Evolutionary conservation across 2,329 filamentous ascomycete species (phyloP), one percentile per base, ranked within the genome.

Genomic region (Sarocladiaceae sp.): DNA sequence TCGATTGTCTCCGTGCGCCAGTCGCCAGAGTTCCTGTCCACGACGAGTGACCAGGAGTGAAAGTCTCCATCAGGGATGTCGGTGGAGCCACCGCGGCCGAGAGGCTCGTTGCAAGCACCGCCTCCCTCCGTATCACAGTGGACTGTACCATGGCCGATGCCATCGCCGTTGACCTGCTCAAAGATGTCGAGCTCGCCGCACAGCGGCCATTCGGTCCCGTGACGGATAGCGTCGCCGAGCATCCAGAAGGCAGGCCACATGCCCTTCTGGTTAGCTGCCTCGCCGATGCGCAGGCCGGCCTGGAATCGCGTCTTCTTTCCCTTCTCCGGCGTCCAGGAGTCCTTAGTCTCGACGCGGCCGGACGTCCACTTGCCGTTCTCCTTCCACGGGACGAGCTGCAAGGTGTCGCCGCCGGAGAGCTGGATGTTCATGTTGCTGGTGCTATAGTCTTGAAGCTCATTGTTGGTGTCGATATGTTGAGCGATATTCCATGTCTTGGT

Each of bases 221-320:
- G 55, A 6, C 71, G 67, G 42, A 74, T 59, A 13, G 68, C 60
- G 47, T 71, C 62, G 10, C 72, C 72, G 1, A 75, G 64, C 44
- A 73, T 58, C 72, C 72, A 76, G 53, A 75, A 76, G 3, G 72
- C 72, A 2, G 72, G 72, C 72, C 72, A 76, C 50, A 75, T 62
- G 11, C 72, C 72, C 51, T 69, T 62, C 58, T 73, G 72, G 40
- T 63, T 60, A 23, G 50, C 50, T 13, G 55, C 46, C 10, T 57
- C 44, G 24, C 72, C 73, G 48, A 72, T 70, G 6, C 70, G 66
- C 44, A 76, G 59, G 33, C 57, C 57, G 9, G 66, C 66, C 55
- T 75, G 68, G 39, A 66, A 63, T 24, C 69, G 54, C 29, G 72
- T 71, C 37, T 55, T 51, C 26, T 58, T 58, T 39, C 67, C 68